A percentile compares a stretch with the other conserved stretches of the same genome.
phyloP scores from a whole-genome alignment of 495 filamentous ascomycete species.

The Pyronema omphalodes region DNA sequence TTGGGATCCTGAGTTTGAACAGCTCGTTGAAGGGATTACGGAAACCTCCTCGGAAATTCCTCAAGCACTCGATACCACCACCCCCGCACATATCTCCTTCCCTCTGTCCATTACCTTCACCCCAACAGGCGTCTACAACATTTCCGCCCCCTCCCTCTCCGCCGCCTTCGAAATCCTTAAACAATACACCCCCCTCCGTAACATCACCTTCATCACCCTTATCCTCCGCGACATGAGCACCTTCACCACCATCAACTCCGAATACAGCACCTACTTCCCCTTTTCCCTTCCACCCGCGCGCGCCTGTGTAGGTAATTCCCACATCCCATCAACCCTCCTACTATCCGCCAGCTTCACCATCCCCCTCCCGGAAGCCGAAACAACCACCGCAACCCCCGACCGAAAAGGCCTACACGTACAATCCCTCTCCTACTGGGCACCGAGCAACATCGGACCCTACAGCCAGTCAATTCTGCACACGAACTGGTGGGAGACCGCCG shows the following conservation, averaged over 20 bases:
- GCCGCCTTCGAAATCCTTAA: slow-evolving; percentile 10
- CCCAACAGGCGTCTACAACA: slow-evolving; percentile 6
- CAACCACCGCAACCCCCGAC: too few species aligned
- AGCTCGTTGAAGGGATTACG: slow-evolving; percentile 20
- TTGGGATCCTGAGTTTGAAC: slow-evolving; percentile 30
- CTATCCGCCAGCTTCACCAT: slow-evolving; percentile 35
- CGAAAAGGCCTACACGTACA: slow-evolving; percentile 63
- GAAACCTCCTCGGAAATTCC: not conserved
- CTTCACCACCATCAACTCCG: slow-evolving; percentile 52
- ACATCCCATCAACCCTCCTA: slow-evolving; percentile 44
- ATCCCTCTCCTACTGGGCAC: slow-evolving; percentile 88
- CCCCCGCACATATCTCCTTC: slow-evolving; percentile 40
- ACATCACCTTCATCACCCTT: slow-evolving; percentile 57
- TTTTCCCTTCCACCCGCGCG: slow-evolving; percentile 68
- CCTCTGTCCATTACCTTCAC: slow-evolving; percentile 13
- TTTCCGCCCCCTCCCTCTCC: slow-evolving; percentile 2
- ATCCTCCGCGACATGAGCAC: slow-evolving; percentile 61
- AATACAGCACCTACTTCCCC: slow-evolving; percentile 52
- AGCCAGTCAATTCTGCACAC: slow-evolving; percentile 50
- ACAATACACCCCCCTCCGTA: slow-evolving; percentile 25
- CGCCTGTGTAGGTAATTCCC: slow-evolving; percentile 55
- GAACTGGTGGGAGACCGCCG: slow-evolving; percentile 41
- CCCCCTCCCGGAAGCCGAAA: too few species aligned
- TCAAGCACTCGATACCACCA: not conserved
- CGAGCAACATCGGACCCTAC: slow-evolving; percentile 94